Base-by-base conservation (phyloP, 164 flowering plant species). In the Taxillus chinensis region DNA sequence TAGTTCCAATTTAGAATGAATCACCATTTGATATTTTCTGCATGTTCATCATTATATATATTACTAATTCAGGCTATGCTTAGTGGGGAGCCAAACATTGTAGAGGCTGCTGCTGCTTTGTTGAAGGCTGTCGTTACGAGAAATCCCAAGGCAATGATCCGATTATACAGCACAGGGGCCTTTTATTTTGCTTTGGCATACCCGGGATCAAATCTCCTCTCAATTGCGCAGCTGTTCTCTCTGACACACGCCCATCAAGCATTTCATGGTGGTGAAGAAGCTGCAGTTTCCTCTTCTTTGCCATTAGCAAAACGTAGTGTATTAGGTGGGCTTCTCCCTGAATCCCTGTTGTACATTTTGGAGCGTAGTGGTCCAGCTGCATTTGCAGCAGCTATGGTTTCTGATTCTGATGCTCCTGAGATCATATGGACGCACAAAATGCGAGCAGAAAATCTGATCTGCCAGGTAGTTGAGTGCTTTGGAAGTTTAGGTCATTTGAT, bases 401-500 rank as follows among this genome's bases (percentile, higher is more conserved):
- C 99, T 74, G 99, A 95, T 77, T 95, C 99, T 75, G 99, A 95
- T 75, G 91, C 97, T 70, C 99, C 99, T 67, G 99, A 95, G 77
- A 95, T 95, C 65, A 87, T 95, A 53, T 95, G 99, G 99, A 95
- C 99, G 0, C 96, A 95, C 77, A 95, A 95, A 69, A 95, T 95
- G 99, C 77, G 99, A 66, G 99, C 96, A 55, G 97, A 95, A 74
- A 84, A 95, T 83, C 79, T 95, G 49, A 95, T 95, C 42, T 76
- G 90, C 40, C 99, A 95, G 93, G 99, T 92, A 69, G 57, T 70
- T 56, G 39, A 57, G 39, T 10, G 13, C 49, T 57, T 41, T 5
- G 46, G 42, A 27, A 60, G 68, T 48, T 48, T 27, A 27, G 27
- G 27, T 27, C 27, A 27, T 27, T 27, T 27, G 27, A 27, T 27